A percentile compares a stretch with the other conserved stretches of the same genome.
Conservation (phyloP, 495 filamentous ascomycete species). For the Chaetomium cochliodes region DNA sequence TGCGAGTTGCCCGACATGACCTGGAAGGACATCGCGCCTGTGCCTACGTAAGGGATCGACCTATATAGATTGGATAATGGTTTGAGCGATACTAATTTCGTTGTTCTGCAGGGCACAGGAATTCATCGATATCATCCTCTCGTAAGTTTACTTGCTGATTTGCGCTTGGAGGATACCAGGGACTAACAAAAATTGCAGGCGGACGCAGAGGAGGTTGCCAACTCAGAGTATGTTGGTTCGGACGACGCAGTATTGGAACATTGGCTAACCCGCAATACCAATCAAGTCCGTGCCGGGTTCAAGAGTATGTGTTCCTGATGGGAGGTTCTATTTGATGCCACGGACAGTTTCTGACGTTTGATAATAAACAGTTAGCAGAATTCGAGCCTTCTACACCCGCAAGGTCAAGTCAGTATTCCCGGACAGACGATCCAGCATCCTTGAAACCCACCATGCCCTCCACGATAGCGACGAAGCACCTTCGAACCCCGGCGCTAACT, state of each 20-base stretch:
- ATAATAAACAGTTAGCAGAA: slow-evolving; percentile 65
- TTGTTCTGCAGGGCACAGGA: slow-evolving; percentile 55
- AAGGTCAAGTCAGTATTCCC: slow-evolving; percentile 75
- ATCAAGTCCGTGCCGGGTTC: slow-evolving; percentile 78
- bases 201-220: slow-evolving; percentile 90
- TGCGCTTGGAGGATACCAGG: background rate
- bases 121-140: slow-evolving; percentile 93
- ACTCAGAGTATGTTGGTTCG: slow-evolving; percentile 63
- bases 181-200: slow-evolving; percentile 46
- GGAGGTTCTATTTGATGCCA: background rate
- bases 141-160: slow-evolving; percentile 26
- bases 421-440: slow-evolving; percentile 41
- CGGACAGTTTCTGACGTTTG: slow-evolving; percentile 15
- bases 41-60: slow-evolving; percentile 66
- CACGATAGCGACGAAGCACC: slow-evolving; percentile 48
- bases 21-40: slow-evolving; percentile 74
- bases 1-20: slow-evolving; percentile 41
- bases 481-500: slow-evolving; percentile 50
- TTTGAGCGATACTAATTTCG: slow-evolving; percentile 15
- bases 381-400: slow-evolving; percentile 91
- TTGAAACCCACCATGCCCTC: slow-evolving; percentile 61
- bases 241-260: slow-evolving; percentile 1
- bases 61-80: background rate
- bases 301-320: slow-evolving; percentile 55
- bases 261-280: slow-evolving; percentile 25